Conservation (phyloP, 2,329 filamentous ascomycete species). For the Sarocladium brachiariae region DNA sequence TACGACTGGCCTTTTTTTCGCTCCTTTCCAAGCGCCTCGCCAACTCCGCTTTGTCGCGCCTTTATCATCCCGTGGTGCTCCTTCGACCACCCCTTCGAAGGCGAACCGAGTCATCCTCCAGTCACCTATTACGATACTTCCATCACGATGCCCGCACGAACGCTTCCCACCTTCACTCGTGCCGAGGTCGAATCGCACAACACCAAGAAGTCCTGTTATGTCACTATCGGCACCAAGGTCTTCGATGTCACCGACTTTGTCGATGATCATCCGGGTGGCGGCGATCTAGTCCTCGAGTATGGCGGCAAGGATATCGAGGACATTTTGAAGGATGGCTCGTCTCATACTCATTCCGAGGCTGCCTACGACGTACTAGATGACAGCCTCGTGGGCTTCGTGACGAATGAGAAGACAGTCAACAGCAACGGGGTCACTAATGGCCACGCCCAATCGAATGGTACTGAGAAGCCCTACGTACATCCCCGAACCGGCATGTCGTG, state of each 20-base stretch:
- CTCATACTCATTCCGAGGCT: slow-evolving; percentile 80
- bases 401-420: slow-evolving; percentile 46
- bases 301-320: slow-evolving; percentile 78
- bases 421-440: slow-evolving; percentile 13
- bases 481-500: slow-evolving; percentile 80
- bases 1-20: background rate
- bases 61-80: too few relatives aligned
- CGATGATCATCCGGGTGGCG: slow-evolving; percentile 83
- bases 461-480: slow-evolving; percentile 33
- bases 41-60: background rate
- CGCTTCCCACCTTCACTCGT: slow-evolving; percentile 73
- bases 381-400: slow-evolving; percentile 73
- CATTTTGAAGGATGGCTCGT: slow-evolving; percentile 76
- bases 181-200: slow-evolving; percentile 79
- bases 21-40: background rate
- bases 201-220: slow-evolving; percentile 78
- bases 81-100: slow-evolving; percentile 9
- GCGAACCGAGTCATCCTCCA: slow-evolving; percentile 11
- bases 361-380: slow-evolving; percentile 97
- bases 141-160: slow-evolving; percentile 64
- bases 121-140: slow-evolving; percentile 9
- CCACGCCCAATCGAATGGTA: slow-evolving; percentile 21
- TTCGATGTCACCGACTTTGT: slow-evolving; percentile 94
- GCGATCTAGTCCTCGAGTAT: slow-evolving; percentile 82
- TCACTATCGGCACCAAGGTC: slow-evolving; percentile 82